Percentiles rank a stretch among this genome's conserved stretches.
These are phyloP conservation scores for Arthrinium puccinioides DNA, from an alignment of 2,329 filamentous ascomycete genomes.

Conservation along the genomic window DNA sequence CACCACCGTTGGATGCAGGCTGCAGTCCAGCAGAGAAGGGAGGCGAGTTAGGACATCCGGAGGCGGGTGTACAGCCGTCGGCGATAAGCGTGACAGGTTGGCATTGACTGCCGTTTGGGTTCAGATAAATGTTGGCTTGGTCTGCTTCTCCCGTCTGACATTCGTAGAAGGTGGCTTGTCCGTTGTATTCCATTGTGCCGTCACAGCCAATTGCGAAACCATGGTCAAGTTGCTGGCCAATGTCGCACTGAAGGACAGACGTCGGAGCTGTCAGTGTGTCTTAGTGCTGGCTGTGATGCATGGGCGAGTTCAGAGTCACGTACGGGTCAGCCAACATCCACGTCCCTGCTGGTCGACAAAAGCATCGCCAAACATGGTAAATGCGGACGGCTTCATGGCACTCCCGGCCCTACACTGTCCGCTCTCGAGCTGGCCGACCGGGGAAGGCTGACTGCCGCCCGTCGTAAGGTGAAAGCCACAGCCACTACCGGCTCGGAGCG, in stretches of 20 bases:
- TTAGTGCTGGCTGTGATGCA: conserved; percentile 7
- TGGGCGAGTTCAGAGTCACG: conserved; percentile 13
- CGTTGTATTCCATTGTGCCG: conserved; percentile 44
- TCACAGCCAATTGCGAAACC: conserved; percentile 50
- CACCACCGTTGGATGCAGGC: background rate
- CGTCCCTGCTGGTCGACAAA: conserved; percentile 49
- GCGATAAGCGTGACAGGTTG: conserved; percentile 38
- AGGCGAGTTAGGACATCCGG: background rate
- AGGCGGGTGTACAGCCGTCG: conserved; percentile 24
- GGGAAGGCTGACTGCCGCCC: conserved; percentile 29
- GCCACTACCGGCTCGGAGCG: conserved; percentile 32
- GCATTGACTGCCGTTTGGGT: conserved; percentile 35
- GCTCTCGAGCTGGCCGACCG: conserved; percentile 51
- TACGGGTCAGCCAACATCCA: conserved; percentile 58
- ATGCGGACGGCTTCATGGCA: conserved; percentile 37
- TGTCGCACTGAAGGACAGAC: conserved; percentile 55
- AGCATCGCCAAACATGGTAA: conserved; percentile 45
- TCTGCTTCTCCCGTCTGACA: conserved; percentile 50
- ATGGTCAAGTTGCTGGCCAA: conserved; percentile 37
- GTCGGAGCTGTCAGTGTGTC: conserved; percentile 36
- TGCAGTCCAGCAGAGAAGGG: background rate
- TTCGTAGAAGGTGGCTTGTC: conserved; percentile 47
- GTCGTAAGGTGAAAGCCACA: conserved; percentile 47
- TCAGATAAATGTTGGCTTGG: conserved; percentile 48
- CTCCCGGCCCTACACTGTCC: conserved; percentile 56